These are phyloP conservation scores for Peniophora sp. DNA, from an alignment of 1,284 basidiomycete species.

Conservation along the genomic window DNA sequence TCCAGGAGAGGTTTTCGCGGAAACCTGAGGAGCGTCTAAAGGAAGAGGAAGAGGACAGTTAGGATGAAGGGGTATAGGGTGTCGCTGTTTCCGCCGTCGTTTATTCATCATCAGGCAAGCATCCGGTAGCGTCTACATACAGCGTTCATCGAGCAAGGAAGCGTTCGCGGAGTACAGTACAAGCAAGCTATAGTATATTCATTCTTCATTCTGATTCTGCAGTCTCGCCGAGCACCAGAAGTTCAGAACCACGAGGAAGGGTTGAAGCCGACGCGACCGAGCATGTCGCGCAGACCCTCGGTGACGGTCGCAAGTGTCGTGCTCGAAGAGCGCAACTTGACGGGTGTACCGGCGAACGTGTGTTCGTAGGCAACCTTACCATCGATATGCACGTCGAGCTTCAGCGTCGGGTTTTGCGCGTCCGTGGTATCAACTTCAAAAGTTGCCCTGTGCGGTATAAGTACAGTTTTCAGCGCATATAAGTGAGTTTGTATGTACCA, in stretches of 20 bases:
- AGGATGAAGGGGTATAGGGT: constrained; percentile 6
- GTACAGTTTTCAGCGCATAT: not conserved
- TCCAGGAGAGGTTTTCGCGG: constrained; percentile 65
- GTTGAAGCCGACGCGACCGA: constrained; percentile 46
- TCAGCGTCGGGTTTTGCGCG: constrained; percentile 43
- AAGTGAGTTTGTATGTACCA: constrained; percentile 31
- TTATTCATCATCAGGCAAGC: not conserved
- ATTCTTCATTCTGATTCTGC: not conserved
- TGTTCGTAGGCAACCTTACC: constrained; percentile 55
- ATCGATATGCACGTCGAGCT: constrained; percentile 56
- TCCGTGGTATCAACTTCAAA: constrained; percentile 71
- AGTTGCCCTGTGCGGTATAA: constrained; percentile 42
- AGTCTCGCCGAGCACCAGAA: not conserved
- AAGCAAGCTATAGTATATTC: constrained; percentile 1
- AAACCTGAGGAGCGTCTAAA: not conserved
- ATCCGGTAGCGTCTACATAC: not conserved
- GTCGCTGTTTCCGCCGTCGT: not conserved
- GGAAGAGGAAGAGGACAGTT: constrained; percentile 7
- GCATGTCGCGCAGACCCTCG: constrained; percentile 41
- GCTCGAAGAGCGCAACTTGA: constrained; percentile 31
- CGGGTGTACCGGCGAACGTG: constrained; percentile 40
- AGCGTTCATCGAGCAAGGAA: not conserved
- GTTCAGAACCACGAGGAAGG: constrained; percentile 46
- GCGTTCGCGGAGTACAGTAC: not conserved
- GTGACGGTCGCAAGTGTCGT: constrained; percentile 41